Conservation (phyloP, 768 basidiomycete genomes). For the Boletus sp. region DNA sequence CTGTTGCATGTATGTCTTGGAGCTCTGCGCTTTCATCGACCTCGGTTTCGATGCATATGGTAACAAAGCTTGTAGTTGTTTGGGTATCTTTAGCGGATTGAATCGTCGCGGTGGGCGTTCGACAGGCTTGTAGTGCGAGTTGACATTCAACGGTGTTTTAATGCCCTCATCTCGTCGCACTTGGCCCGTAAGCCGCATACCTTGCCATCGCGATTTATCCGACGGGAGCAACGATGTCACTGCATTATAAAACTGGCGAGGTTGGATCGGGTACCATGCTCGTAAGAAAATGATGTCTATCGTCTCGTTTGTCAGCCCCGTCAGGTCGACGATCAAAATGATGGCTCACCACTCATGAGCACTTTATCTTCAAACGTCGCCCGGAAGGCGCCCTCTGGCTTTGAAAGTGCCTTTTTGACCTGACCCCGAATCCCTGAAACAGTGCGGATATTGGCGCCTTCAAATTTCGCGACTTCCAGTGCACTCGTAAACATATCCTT, state of each 20-base stretch:
- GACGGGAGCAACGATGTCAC: constrained; percentile 87
- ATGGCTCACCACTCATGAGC: constrained; percentile 81
- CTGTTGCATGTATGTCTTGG: constrained; percentile 87
- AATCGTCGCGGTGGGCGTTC: constrained; percentile 80
- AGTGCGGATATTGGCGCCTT: constrained; percentile 94
- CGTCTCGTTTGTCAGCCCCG: not conserved
- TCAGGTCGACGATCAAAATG: not conserved
- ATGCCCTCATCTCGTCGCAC: constrained; percentile 82
- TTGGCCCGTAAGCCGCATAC: constrained; percentile 95
- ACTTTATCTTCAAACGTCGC: constrained; percentile 99
- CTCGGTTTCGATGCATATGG: constrained; percentile 94
- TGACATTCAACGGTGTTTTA: constrained; percentile 74
- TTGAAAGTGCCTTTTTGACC: constrained; percentile 92
- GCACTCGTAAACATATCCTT: constrained; percentile 95
- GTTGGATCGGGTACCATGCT: constrained; percentile 95
- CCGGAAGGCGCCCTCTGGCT: constrained; percentile 92
- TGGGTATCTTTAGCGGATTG: constrained; percentile 84
- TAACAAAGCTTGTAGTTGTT: constrained; percentile 84
- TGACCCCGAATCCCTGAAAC: constrained; percentile 96
- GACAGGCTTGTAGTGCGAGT: constrained; percentile 86
- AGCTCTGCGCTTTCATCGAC: constrained; percentile 67
- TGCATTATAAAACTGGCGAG: constrained; percentile 94
- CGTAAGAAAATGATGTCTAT: constrained; percentile 91
- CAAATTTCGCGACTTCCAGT: constrained; percentile 96
- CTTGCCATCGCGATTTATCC: constrained; percentile 80